phyloP scores from a whole-genome alignment of 257 asterid species.

The Jacaranda copaia region DNA sequence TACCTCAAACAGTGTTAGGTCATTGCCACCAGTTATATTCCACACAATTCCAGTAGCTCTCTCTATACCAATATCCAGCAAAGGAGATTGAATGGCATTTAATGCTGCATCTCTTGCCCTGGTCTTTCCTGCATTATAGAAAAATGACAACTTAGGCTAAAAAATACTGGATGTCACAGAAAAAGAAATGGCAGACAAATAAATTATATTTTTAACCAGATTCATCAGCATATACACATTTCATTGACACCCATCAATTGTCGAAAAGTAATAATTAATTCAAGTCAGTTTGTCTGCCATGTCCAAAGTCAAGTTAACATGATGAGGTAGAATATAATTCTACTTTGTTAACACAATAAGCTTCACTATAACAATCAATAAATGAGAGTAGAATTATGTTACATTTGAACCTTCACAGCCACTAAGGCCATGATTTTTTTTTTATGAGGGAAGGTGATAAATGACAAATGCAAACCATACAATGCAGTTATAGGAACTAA shows the following conservation, averaged over 20 bases:
- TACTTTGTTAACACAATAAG: background rate
- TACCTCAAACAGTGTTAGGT: conserved; percentile 93
- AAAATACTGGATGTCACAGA: too few relatives aligned
- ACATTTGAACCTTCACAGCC: background rate
- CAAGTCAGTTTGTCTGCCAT: conserved; percentile 2
- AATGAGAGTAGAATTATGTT: background rate
- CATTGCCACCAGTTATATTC: conserved; percentile 96
- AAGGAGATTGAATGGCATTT: conserved; percentile 91
- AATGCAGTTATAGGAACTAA: conserved; percentile 9
- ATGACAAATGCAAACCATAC: background rate
- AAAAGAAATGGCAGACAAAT: background rate
- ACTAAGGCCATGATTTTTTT: background rate
- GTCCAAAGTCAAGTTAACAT: background rate
- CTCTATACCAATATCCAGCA: conserved; percentile 89
- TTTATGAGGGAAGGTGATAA: background rate
- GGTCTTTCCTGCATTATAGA: conserved; percentile 69
- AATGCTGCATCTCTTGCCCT: conserved; percentile 96
- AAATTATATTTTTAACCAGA: conserved; percentile 7
- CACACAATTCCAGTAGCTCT: conserved; percentile 98
- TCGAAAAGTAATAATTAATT: conserved; percentile 16
- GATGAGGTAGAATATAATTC: background rate
- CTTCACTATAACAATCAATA: background rate
- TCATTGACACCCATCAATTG: conserved; percentile 8
- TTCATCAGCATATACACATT: background rate
- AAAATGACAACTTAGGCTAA: conserved; percentile 33